Evolutionary conservation across 139 green algal species (phyloP).

Genomic region (Chlorella sorokiniana): DNA sequence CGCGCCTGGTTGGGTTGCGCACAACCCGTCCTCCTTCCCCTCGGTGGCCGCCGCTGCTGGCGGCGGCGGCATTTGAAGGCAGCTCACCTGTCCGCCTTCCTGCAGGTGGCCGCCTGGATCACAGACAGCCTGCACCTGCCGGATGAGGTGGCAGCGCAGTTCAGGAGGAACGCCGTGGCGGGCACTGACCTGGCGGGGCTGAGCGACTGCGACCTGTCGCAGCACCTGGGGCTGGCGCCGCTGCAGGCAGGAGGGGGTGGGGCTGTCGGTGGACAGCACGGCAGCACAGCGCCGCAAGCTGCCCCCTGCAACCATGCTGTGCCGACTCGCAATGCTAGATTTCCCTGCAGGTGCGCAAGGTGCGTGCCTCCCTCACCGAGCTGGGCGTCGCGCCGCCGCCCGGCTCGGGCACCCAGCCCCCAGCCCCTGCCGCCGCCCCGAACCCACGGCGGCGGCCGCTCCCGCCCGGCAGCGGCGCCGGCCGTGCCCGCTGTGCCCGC

Average conservation of each 20-base stretch:
- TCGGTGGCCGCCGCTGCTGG: no score
- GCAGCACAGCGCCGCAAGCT: no score
- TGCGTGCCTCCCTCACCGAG: not conserved
- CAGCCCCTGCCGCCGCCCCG: not conserved
- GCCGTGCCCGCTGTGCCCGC: not conserved
- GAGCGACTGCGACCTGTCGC: not conserved
- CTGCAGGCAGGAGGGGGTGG: not conserved
- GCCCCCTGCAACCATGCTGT: no score
- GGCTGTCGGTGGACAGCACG: no score
- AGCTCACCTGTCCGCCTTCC: not conserved
- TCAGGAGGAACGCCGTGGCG: not conserved
- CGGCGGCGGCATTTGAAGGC: no score
- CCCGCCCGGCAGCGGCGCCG: not conserved
- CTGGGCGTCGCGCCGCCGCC: not conserved
- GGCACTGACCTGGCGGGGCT: not conserved
- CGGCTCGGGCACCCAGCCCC: not conserved
- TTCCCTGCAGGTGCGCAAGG: constrained; percentile 14
- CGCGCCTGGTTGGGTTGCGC: no score
- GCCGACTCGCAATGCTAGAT: no score
- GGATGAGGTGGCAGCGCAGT: not conserved
- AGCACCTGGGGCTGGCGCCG: not conserved
- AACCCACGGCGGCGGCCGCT: no score
- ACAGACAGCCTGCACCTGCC: constrained; percentile 1
- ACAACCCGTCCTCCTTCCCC: no score
- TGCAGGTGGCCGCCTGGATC: not conserved